Base-by-base conservation (phyloP, 2,329 filamentous ascomycete species). In the Hirsutella thompsonii region DNA sequence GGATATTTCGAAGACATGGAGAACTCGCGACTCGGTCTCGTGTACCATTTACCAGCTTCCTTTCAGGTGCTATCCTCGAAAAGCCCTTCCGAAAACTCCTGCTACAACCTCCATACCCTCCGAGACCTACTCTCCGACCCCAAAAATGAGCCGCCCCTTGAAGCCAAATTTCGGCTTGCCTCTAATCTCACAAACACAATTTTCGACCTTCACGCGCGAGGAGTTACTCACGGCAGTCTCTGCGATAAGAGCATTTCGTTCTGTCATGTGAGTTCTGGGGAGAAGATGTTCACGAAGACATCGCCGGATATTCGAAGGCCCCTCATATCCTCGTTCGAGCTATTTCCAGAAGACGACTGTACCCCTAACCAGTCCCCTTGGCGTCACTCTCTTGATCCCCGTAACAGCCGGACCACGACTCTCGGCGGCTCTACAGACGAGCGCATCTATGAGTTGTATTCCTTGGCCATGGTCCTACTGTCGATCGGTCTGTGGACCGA, bases 401-500 rank as follows among this genome's bases (percentile, higher is more conserved):
- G 69, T 11, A 68, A 64, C 3, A 69, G 68, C 0, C 54, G 64
- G 4, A 58, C 67, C 19, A 72, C 72, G 0, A 67, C 69, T 0
- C 54, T 75, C 9, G 52, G 59, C 4, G 63, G 63, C 34, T 68
- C 67, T 5, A 64, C 70, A 1, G 74, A 79, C 41, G 71, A 70
- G 33, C 73, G 76, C 32, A 69, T 74, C 1, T 62, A 77, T 26
- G 84, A 89, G 45, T 62, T 89, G 2, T 87, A 87, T 55, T 79
- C 81, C 6, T 66, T 90, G 1, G 81, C 81, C 16, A 74, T 87
- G 62, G 63, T 87, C 4, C 67, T 90, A 0, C 65, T 88, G 3
- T 84, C 84, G 6, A 76, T 89, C 40, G 84, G 84, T 6, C 60
- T 89, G 8, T 90, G 84, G 84, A 76, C 74, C 3, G 79, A 76